A percentile compares a stretch with the other conserved stretches of the same genome.
Evolutionary conservation across 2,329 filamentous ascomycete species (phyloP).

Genomic region (Cladophialophora yegresii): DNA sequence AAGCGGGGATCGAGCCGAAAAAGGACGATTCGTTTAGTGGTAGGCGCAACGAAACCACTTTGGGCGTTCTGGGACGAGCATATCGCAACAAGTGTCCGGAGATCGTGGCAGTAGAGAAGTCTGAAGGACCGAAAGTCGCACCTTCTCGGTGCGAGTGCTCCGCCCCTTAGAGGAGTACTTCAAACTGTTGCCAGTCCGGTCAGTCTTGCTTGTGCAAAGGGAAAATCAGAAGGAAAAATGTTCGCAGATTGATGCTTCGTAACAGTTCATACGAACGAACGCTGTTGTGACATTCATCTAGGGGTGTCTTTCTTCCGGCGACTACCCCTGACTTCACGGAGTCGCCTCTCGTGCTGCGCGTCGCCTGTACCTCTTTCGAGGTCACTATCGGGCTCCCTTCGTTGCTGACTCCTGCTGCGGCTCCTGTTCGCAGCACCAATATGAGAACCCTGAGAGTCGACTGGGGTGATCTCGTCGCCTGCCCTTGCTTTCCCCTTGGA

Average conservation of each 20-base stretch:
- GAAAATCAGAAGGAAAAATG: not conserved
- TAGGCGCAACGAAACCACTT: slow-evolving; percentile 5
- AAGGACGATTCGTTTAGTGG: not conserved
- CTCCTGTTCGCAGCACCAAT: slow-evolving; percentile 27
- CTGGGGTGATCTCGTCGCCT: slow-evolving; percentile 5
- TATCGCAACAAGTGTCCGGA: not conserved
- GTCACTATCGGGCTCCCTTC: slow-evolving; percentile 40
- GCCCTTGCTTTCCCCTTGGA: slow-evolving; percentile 28
- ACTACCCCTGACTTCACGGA: slow-evolving; percentile 27
- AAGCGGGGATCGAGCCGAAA: not conserved
- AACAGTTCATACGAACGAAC: not conserved
- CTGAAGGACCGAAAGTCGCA: not conserved
- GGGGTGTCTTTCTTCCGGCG: slow-evolving; percentile 16
- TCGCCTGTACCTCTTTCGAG: slow-evolving; percentile 14
- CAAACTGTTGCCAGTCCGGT: not conserved
- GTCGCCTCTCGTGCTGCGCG: slow-evolving; percentile 25
- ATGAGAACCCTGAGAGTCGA: slow-evolving; percentile 13
- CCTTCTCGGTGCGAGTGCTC: not conserved
- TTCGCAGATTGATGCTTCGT: not conserved
- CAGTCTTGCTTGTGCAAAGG: not conserved
- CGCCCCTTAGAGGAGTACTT: not conserved
- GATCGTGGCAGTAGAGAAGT: too few relatives aligned
- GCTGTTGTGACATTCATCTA: slow-evolving; percentile 13
- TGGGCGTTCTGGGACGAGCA: slow-evolving; percentile 1
- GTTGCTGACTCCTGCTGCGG: slow-evolving; percentile 37